Conservation (phyloP, 1,284 basidiomycete species). For the Amylostereum chailletii region DNA sequence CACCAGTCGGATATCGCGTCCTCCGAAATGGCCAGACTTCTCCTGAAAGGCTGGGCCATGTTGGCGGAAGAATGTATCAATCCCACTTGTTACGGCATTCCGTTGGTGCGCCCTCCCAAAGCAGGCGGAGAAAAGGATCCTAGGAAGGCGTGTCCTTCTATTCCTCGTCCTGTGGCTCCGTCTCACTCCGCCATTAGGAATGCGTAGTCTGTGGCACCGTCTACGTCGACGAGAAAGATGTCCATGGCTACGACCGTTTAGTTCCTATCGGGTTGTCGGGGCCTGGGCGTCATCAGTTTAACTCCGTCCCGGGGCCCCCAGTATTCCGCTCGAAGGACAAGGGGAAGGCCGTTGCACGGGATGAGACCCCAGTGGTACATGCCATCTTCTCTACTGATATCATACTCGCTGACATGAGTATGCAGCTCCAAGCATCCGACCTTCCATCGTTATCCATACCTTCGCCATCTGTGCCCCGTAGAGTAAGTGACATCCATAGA, state of each 20-base stretch:
- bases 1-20: constrained; percentile 76
- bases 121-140: constrained; percentile 49
- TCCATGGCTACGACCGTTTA: constrained; percentile 40
- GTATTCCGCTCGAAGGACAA: constrained; percentile 6
- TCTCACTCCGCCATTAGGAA: constrained; percentile 37
- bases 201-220: constrained; percentile 66
- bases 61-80: constrained; percentile 74
- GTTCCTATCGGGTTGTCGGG: constrained; percentile 21
- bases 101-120: constrained; percentile 67
- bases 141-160: constrained; percentile 40
- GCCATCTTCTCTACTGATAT: background rate
- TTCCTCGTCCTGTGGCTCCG: background rate
- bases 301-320: background rate
- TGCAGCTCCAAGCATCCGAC: too few relatives aligned
- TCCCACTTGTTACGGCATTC: constrained; percentile 57
- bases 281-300: constrained; percentile 4
- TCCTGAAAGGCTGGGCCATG: constrained; percentile 80
- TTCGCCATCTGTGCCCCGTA: too few relatives aligned
- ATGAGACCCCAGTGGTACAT: constrained; percentile 8
- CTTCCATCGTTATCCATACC: background rate
- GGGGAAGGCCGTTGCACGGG: constrained; percentile 8
- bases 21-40: constrained; percentile 62
- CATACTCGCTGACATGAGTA: background rate
- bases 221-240: constrained; percentile 48
- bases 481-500: too few relatives aligned